phyloP scores from a whole-genome alignment of 768 basidiomycete genomes.

The Lentinula edodes region DNA sequence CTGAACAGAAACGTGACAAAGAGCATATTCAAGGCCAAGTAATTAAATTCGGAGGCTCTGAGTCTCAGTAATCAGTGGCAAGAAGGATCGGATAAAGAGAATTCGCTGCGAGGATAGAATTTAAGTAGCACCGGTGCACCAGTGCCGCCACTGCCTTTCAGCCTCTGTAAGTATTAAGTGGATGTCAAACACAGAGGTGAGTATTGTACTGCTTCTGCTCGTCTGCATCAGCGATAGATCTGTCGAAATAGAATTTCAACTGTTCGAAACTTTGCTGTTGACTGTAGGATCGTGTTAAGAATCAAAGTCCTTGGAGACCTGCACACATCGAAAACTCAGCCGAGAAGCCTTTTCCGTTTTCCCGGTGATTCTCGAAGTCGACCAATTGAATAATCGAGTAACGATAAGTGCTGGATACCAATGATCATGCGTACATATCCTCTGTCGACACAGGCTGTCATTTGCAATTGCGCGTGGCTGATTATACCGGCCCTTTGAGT shows the following conservation, averaged over 20 bases:
- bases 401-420: too few relatives aligned
- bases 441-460: too few relatives aligned
- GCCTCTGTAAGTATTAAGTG: too few relatives aligned
- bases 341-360: not conserved
- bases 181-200: not conserved
- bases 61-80: not conserved
- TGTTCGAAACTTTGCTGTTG: not conserved
- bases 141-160: not conserved
- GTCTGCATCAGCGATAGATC: not conserved
- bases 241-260: not conserved
- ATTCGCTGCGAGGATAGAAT: not conserved
- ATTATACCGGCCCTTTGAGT: too few relatives aligned
- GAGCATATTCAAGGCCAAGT: not conserved
- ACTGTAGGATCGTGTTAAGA: not conserved
- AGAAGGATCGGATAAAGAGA: not conserved
- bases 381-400: too few relatives aligned
- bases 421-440: too few relatives aligned
- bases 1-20: conserved; percentile 1
- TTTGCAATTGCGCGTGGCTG: too few relatives aligned
- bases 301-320: not conserved
- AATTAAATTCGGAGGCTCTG: not conserved
- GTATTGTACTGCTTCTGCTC: not conserved
- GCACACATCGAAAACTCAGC: not conserved
- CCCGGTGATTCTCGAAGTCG: not conserved
- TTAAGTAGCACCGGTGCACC: not conserved